A percentile compares a stretch with the other conserved stretches of the same genome.
Conservation (phyloP, 2,329 filamentous ascomycete genomes). For the Trichoderma semiorbis region DNA sequence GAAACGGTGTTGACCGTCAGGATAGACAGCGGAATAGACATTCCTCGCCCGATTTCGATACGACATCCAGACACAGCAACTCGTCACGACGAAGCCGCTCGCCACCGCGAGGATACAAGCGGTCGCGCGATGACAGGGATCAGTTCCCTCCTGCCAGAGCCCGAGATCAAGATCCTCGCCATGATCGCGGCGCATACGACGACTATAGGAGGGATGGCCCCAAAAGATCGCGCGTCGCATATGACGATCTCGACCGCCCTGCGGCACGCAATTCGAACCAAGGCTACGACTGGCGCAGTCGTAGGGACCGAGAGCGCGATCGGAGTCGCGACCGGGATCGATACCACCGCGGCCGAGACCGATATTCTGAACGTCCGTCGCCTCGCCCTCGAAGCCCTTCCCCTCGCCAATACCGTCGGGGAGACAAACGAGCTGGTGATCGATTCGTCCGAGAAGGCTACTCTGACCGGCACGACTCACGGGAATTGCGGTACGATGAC, state of each 20-base stretch:
- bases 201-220: conserved; percentile 47
- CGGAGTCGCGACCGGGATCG: conserved; percentile 28
- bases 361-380: conserved; percentile 51
- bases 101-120: conserved; percentile 65
- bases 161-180: conserved; percentile 51
- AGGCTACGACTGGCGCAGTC: conserved; percentile 51
- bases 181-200: conserved; percentile 62
- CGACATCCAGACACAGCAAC: conserved; percentile 41
- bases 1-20: conserved; percentile 86
- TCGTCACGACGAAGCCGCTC: conserved; percentile 52
- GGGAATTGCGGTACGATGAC: conserved; percentile 41
- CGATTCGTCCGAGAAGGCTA: conserved; percentile 32
- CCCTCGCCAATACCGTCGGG: conserved; percentile 41
- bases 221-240: conserved; percentile 46
- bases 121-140: conserved; percentile 61
- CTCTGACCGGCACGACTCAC: conserved; percentile 26
- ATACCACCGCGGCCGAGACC: conserved; percentile 39
- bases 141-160: conserved; percentile 47
- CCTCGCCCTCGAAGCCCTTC: conserved; percentile 53
- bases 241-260: conserved; percentile 57
- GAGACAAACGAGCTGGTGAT: conserved; percentile 35
- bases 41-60: conserved; percentile 55
- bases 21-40: conserved; percentile 70
- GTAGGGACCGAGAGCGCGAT: conserved; percentile 34
- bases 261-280: conserved; percentile 39